Evolutionary conservation across 192 early-diverging fungal species (phyloP), one percentile per base, ranked within the genome.

Genomic region (Coemansia sp.): DNA sequence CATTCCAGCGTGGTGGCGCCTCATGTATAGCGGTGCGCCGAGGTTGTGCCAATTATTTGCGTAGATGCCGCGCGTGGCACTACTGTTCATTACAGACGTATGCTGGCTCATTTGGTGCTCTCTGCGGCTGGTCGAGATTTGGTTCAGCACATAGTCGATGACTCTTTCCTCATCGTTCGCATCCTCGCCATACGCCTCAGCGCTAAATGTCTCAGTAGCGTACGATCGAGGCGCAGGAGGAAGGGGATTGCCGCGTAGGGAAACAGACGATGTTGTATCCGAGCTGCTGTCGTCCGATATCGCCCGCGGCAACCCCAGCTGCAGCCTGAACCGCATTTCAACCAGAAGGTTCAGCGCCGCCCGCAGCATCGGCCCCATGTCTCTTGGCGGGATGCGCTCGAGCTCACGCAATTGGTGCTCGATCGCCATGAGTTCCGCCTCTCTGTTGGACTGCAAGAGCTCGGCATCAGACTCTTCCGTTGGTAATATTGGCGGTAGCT

Each of bases 281-380:
- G 55, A 2, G 16, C 34, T 34, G 18, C 35, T 26, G 59, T 51
- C 45, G 53, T 12, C 39, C 36, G 56, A 35, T 35, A 4, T 52
- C 18, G 38, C 63, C 33, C 78, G 69, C 4, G 79, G 79, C 35
- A 82, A 58, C 0, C 79, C 79, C 7, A 82, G 68, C 52, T 73
- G 79, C 62, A 82, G 36, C 12, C 79, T 70, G 56, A 82, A 82
- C 53, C 79, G 79, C 79, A 82, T 82, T 41, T 82, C 79, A 8
- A 82, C 79, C 30, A 82, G 39, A 9, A 82, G 59, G 33, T 82
- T 82, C 45, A 82, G 58, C 11, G 79, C 79, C 1, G 79, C 79
- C 1, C 79, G 70, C 58, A 82, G 57, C 79, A 82, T 82, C 30
- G 79, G 79, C 0, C 79, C 79, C 67, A 82, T 67, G 20, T 71